A percentile compares a stretch with the other conserved stretches of the same genome.
phyloP scores from a whole-genome alignment of 495 filamentous ascomycete genomes.

The Niebla homalea region DNA sequence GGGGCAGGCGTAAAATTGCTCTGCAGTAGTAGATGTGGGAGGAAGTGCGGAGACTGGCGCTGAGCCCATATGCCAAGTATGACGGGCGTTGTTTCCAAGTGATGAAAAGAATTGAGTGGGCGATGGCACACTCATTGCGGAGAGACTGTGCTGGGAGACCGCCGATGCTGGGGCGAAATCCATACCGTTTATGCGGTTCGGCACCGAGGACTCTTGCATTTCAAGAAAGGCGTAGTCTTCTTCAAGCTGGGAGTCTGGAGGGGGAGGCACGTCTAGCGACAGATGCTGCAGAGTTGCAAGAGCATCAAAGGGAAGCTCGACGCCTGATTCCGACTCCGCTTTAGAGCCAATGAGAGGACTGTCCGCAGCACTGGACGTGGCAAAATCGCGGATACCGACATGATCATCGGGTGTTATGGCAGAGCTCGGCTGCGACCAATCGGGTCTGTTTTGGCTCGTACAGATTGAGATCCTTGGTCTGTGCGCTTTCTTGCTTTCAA shows the following conservation, averaged over 20 bases:
- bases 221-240: background rate
- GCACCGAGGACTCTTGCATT: conserved; percentile 2
- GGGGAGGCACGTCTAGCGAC: conserved; percentile 35
- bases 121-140: conserved; percentile 69
- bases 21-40: conserved; percentile 66
- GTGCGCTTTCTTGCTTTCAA: conserved; percentile 7
- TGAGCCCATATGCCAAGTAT: conserved; percentile 50
- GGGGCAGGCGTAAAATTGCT: conserved; percentile 71
- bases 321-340: conserved; percentile 42
- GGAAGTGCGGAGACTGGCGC: conserved; percentile 33
- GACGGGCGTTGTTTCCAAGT: conserved; percentile 52
- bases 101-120: conserved; percentile 86
- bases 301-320: conserved; percentile 67
- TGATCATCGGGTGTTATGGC: conserved; percentile 7
- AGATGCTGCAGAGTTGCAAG: conserved; percentile 65
- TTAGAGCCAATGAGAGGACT: conserved; percentile 16
- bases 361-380: conserved; percentile 9
- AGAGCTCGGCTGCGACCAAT: conserved; percentile 1
- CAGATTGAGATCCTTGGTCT: conserved; percentile 5
- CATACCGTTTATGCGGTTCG: conserved; percentile 25
- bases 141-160: conserved; percentile 43
- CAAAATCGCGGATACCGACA: conserved; percentile 12
- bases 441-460: conserved; percentile 3
- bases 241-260: background rate
- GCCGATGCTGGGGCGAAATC: conserved; percentile 36